These are phyloP conservation scores for Peribolospora baueri DNA, from an alignment of 768 basidiomycete genomes.

Conservation along the genomic window DNA sequence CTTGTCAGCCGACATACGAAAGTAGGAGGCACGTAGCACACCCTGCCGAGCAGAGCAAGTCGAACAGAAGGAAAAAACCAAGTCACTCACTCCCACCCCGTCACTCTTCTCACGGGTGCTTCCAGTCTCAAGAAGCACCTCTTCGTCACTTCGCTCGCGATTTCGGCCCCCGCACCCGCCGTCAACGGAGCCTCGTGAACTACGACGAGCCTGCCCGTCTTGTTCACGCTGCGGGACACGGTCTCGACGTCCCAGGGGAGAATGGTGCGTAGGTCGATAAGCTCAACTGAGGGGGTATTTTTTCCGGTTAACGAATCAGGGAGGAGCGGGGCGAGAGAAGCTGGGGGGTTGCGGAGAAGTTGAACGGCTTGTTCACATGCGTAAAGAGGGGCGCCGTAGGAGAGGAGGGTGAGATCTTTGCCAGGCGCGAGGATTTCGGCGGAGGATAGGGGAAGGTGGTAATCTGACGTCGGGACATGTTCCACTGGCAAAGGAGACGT, in stretches of 20 bases:
- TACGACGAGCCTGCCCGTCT: constrained; percentile 61
- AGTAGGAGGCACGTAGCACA: not conserved
- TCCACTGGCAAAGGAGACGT: constrained; percentile 31
- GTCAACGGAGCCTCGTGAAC: constrained; percentile 80
- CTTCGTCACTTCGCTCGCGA: constrained; percentile 73
- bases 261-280: constrained; percentile 74
- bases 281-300: constrained; percentile 30
- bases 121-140: constrained; percentile 66
- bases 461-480: constrained; percentile 78
- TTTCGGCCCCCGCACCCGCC: constrained; percentile 70
- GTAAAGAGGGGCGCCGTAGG: constrained; percentile 86
- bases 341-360: constrained; percentile 37
- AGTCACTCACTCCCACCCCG: constrained; percentile 74
- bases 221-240: constrained; percentile 53
- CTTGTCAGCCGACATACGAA: not conserved
- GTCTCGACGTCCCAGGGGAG: constrained; percentile 70
- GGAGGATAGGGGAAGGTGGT: constrained; percentile 44
- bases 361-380: constrained; percentile 64
- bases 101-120: constrained; percentile 63
- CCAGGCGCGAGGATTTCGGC: constrained; percentile 55
- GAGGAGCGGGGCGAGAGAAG: constrained; percentile 32
- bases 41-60: too few species aligned
- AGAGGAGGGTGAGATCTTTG: constrained; percentile 61
- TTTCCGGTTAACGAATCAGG: constrained; percentile 15
- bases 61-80: not conserved